A percentile compares a stretch with the other conserved stretches of the same genome.
Conservation (phyloP, 2,329 filamentous ascomycete species). For the Macrophomina tecta region DNA sequence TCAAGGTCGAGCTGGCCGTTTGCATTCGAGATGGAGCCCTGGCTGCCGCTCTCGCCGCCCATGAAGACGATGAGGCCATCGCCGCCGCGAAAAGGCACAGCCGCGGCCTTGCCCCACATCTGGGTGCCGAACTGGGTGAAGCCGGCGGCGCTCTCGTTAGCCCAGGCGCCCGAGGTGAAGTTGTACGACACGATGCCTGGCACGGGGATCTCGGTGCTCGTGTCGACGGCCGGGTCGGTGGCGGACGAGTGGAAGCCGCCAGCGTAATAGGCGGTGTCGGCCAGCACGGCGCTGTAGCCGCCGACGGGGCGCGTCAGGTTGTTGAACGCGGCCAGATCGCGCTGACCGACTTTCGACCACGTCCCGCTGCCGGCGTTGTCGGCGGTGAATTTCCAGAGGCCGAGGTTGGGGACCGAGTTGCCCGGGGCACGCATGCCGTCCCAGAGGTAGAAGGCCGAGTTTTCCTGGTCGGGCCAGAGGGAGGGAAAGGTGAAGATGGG, state of each 20-base stretch:
- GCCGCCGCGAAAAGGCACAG: background rate
- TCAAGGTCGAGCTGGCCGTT: background rate
- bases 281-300: background rate
- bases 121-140: slow-evolving; percentile 12
- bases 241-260: background rate
- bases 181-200: slow-evolving; percentile 22
- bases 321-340: background rate
- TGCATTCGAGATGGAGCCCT: background rate
- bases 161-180: slow-evolving; percentile 1
- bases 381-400: slow-evolving; percentile 6
- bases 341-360: background rate
- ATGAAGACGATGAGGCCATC: slow-evolving; percentile 4
- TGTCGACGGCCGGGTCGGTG: background rate
- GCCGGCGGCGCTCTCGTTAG: slow-evolving; percentile 1
- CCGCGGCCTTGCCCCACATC: background rate
- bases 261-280: background rate
- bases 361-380: background rate
- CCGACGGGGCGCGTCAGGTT: background rate
- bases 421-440: background rate
- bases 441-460: slow-evolving; percentile 2
- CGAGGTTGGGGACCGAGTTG: background rate
- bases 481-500: background rate
- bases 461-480: background rate
- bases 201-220: background rate
- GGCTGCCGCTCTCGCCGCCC: slow-evolving; percentile 8